Conservation (phyloP, 164 flowering plant species). For the Vitis cinerea region DNA sequence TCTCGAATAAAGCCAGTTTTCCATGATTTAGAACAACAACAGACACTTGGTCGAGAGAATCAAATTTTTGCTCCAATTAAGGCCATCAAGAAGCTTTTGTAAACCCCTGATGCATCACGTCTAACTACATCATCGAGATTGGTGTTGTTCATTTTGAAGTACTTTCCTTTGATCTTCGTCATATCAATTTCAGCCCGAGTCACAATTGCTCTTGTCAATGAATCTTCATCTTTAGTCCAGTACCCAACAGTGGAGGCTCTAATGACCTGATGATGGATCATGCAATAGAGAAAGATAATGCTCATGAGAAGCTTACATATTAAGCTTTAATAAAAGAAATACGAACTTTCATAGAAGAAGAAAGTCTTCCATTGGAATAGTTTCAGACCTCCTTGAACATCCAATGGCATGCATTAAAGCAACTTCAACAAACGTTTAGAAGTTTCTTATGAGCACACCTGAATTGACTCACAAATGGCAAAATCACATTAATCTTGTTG, state of each 20-base stretch:
- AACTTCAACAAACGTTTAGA: too few relatives aligned
- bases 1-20: too few relatives aligned
- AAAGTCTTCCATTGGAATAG: too few relatives aligned
- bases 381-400: too few relatives aligned
- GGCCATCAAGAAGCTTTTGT: slow-evolving; percentile 65
- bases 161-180: slow-evolving; percentile 55
- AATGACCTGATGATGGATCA: slow-evolving; percentile 41
- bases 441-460: too few relatives aligned
- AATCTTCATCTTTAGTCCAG: slow-evolving; percentile 67
- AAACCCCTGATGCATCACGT: slow-evolving; percentile 79
- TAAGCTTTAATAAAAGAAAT: not conserved
- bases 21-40: too few relatives aligned
- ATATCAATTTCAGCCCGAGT: slow-evolving; percentile 72
- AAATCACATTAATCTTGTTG: too few relatives aligned
- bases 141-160: slow-evolving; percentile 36
- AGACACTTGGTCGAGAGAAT: not conserved
- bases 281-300: not conserved
- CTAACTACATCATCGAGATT: slow-evolving; percentile 55
- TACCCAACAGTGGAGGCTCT: slow-evolving; percentile 48
- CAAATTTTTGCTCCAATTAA: slow-evolving; percentile 58
- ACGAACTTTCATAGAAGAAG: too few relatives aligned
- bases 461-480: too few relatives aligned
- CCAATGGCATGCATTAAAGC: too few relatives aligned
- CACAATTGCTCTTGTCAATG: slow-evolving; percentile 65
- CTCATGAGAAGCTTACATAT: too few relatives aligned